Evolutionary conservation across 768 basidiomycete genomes (phyloP), one percentile per base, ranked within the genome.

Genomic region (Cubamyces lactineus): DNA sequence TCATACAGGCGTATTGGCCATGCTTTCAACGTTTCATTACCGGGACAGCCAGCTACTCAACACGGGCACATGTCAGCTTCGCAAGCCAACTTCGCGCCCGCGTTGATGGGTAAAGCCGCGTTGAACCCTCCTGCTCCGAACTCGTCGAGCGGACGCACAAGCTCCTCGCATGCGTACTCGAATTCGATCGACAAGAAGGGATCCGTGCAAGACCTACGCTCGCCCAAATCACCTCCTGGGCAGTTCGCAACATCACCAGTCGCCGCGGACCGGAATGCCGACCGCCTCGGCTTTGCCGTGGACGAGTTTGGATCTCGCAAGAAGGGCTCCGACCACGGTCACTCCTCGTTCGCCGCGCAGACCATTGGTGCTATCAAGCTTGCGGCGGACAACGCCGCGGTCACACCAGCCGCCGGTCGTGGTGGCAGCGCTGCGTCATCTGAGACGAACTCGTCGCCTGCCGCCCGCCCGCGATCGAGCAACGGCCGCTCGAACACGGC

Each of bases 1-100:
- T 39, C 39, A 2, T 54, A 6, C 65, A 83, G 82, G 65, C 81
- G 82, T n/a, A 84, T 84, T 30, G 82, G 82, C 2, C 65, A 68
- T 21, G 79, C 82, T 1, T 78, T 80, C 2, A 82, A 74, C 59
- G 71, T 81, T 30, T 80, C 68, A 28, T 62, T 72, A 23, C 67
- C 64, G 60, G 65, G 57, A 12, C 57, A 58, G 19, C 17, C 57
- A 8, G 48, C 23, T 9, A 7, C 38, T 41, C 56, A 23, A 41
- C 69, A 45, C 38, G 39, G n/a, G 5, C 55, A 43, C 3, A 28
- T 24, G 17, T 57, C 56, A 42, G 26, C 62, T 11, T 26, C 58
- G 4, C 39, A 53, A 16, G 28, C 63, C 34, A 28, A 53, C 40
- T 42, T 52, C 55, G 50, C 69, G 34, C 34, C 65, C 23, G 45